Base-by-base conservation (phyloP, 441 rosid genomes). In the Pelargonium citronellum region DNA sequence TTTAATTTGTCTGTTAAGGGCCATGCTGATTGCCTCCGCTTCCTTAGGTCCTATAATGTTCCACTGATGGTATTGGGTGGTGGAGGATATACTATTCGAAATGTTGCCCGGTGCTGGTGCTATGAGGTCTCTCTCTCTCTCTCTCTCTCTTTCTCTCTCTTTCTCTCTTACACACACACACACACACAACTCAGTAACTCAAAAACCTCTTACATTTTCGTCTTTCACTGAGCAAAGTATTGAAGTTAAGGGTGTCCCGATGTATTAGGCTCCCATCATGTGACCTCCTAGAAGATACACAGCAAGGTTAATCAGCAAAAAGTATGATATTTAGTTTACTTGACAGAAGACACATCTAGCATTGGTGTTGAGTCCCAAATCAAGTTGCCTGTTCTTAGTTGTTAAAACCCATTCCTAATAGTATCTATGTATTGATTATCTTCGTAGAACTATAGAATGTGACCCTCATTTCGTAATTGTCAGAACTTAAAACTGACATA, bases 61-160 rank as follows among this genome's bases (percentile, higher is more conserved):
- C 97, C 99, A 76, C 69, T 94, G 75, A 90, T 94, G 97, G 91
- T 91, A 24, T 81, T 94, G 84, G 99, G 99, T 76, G 98, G 97
- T 60, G 98, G 98, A 70, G 99, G 99, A 20, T 94, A 91, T 79
- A 94, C 99, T n/a, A 91, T 94, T 71, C 79, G 99, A 68, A 94
- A 94, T 80, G 99, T 94, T 51, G 98, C 98, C 13, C 98, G 97
- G 60, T 93, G 98, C 80, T 93, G 98, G 97, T 89, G 96, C 82
- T 93, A 91, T 46, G 97, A 93, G 97, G 98, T 93, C 8, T 37
- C 41, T 37, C 41, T 37, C 41, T 37, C 41, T 37, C 41, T 37
- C 41, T 37, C 41, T 37, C 41, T 3, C 39, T 0, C 39, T 3
- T 6, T 3, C 39, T 3, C 39, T 3, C 39, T 3, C 39, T 3